Percentiles rank a stretch among this genome's conserved stretches.
Evolutionary conservation across 306 rosid species (phyloP).

Genomic region (Inga leiocalycina): DNA sequence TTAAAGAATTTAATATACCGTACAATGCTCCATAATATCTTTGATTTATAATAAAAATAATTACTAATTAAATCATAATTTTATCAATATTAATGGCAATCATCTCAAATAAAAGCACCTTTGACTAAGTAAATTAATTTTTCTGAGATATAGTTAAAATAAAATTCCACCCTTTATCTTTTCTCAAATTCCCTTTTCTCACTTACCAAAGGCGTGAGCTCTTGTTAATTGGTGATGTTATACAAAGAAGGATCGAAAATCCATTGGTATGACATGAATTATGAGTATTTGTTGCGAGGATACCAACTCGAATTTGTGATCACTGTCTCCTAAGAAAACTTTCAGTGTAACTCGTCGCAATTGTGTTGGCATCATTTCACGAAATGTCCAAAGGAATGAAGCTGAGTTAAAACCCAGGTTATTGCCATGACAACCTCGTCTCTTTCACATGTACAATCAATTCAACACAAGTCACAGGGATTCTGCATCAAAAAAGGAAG

Average conservation of each 20-base stretch:
- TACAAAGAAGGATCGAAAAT: not conserved
- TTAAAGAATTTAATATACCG: too few relatives aligned
- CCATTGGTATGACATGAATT: not conserved
- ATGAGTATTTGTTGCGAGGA: not conserved
- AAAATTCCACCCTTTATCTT: too few relatives aligned
- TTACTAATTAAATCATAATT: too few relatives aligned
- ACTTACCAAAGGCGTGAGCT: too few relatives aligned
- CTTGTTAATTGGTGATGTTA: not conserved
- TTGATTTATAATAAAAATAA: too few relatives aligned
- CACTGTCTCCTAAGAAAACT: slow-evolving; percentile 5
- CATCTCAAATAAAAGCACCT: too few relatives aligned
- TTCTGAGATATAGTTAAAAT: too few relatives aligned
- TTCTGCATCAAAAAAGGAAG: slow-evolving; percentile 36
- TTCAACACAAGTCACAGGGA: slow-evolving; percentile 8
- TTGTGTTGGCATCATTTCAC: slow-evolving; percentile 27
- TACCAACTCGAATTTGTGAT: slow-evolving; percentile 9
- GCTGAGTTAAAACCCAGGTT: not conserved
- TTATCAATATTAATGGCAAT: too few relatives aligned
- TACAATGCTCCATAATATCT: too few relatives aligned
- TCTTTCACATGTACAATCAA: slow-evolving; percentile 2
- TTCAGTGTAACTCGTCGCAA: not conserved
- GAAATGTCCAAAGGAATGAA: slow-evolving; percentile 8
- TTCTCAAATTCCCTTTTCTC: too few relatives aligned
- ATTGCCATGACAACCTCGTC: slow-evolving; percentile 10
- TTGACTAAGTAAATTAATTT: too few relatives aligned